Conservation (phyloP, 805 yeast genomes). For the Blastobotrys parvus region DNA sequence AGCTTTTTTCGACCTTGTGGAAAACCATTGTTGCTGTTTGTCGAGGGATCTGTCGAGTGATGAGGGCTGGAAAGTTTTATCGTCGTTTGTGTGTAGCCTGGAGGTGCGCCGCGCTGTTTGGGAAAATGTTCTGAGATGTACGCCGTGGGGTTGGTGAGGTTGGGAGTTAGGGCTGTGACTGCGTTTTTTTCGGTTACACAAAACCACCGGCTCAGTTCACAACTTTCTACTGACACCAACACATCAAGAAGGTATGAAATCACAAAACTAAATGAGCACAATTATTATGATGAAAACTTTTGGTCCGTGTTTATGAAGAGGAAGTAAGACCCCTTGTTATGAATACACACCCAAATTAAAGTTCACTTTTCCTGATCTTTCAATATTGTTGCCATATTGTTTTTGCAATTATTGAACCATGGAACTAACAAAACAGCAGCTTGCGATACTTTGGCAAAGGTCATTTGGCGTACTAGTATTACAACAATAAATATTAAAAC, state of each 20-base stretch:
- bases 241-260: no score
- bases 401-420: not conserved
- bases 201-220: not conserved
- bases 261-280: no score
- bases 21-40: slow-evolving; percentile 55
- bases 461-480: no score
- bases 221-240: not conserved
- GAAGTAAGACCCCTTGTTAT: slow-evolving; percentile 29
- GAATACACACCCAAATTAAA: slow-evolving; percentile 27
- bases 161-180: not conserved
- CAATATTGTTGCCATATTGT: no score
- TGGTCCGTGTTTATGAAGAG: slow-evolving; percentile 34
- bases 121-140: not conserved
- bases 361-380: slow-evolving; percentile 3
- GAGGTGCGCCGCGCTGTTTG: not conserved
- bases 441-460: no score
- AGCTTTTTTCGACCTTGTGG: slow-evolving; percentile 62
- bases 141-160: not conserved
- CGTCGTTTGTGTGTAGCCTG: no score
- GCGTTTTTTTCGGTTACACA: not conserved
- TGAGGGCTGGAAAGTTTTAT: no score
- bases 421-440: not conserved
- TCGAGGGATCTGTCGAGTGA: not conserved
- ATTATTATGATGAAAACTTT: slow-evolving; percentile 19
- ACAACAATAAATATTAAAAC: no score